Evolutionary conservation across 2,329 filamentous ascomycete genomes (phyloP).

Genomic region (Ustulina deusta): DNA sequence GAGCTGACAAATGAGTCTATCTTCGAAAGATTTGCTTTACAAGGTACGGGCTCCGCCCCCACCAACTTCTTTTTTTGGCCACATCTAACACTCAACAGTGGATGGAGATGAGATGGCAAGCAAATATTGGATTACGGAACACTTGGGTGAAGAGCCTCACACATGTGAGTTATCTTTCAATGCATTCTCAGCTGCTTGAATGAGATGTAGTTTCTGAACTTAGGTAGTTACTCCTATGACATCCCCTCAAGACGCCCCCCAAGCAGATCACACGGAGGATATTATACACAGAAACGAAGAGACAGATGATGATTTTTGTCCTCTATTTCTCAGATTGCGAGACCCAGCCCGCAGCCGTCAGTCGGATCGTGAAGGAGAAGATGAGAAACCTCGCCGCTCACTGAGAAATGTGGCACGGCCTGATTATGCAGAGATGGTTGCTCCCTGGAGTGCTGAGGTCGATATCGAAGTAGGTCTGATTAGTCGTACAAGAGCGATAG

Average conservation of each 20-base stretch:
- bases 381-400: conserved; percentile 42
- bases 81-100: conserved; percentile 39
- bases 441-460: conserved; percentile 43
- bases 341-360: conserved; percentile 27
- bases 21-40: conserved; percentile 48
- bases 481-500: neutral
- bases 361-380: conserved; percentile 36
- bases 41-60: conserved; percentile 39
- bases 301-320: conserved; percentile 41
- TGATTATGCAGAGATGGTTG: conserved; percentile 49
- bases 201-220: conserved; percentile 24
- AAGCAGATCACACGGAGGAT: conserved; percentile 27
- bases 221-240: conserved; percentile 42
- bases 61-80: neutral
- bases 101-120: conserved; percentile 46
- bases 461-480: conserved; percentile 42
- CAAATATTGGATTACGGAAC: conserved; percentile 49
- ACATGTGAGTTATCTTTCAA: conserved; percentile 44
- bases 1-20: conserved; percentile 50
- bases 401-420: conserved; percentile 44
- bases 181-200: neutral
- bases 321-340: conserved; percentile 31
- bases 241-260: conserved; percentile 23
- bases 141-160: conserved; percentile 46
- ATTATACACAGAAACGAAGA: conserved; percentile 36